Base-by-base conservation (phyloP, 768 basidiomycete genomes). In the Kwoniella sp. region DNA sequence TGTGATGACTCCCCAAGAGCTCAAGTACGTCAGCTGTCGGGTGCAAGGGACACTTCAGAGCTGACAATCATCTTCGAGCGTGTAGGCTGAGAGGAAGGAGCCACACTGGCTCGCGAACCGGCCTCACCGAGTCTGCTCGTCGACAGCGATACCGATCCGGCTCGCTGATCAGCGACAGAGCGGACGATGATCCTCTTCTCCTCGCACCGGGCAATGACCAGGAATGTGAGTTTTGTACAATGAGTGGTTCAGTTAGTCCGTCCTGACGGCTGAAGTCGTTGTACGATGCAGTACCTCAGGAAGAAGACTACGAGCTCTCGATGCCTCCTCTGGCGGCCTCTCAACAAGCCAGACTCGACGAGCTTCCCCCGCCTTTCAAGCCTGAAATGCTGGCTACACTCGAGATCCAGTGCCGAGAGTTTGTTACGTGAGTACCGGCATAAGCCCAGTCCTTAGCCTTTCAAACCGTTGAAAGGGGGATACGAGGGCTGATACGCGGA, bases 1-100 rank as follows among this genome's bases (percentile, higher is more conserved):
- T 51, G 27, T 64, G 51, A 76, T 76, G 69, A 76, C 74, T 1
- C 74, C 74, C 17, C 71, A 71, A 66, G 74, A 76, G 47, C 56
- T 58, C 1, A 55, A 65, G 74, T 76, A 19, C 53, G 73, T 51
- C 9, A 21, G 15, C 40, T 9, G 25, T 21, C 25, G 21, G 27
- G 25, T n/a, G n/a, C n/a, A n/a, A n/a, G n/a, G n/a, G n/a, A n/a
- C n/a, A n/a, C 17, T 9, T 19, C 13, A 33, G 33, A 19, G 40
- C 40, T 44, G 40, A 44, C 10, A 9, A 44, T 19, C 40, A 5
- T 44, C n/a, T 44, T 2, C 2, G 48, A 24, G 1, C 29, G 19
- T 7, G 1, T 25, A 67, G 60, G n/a, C 53, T 61, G 17, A 40
- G 59, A 54, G 25, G 29, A 8, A 56, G 54, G 30, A 61, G 64